phyloP scores from a whole-genome alignment of 1,139 yeast species.

The Yamadazyma taylorii region DNA sequence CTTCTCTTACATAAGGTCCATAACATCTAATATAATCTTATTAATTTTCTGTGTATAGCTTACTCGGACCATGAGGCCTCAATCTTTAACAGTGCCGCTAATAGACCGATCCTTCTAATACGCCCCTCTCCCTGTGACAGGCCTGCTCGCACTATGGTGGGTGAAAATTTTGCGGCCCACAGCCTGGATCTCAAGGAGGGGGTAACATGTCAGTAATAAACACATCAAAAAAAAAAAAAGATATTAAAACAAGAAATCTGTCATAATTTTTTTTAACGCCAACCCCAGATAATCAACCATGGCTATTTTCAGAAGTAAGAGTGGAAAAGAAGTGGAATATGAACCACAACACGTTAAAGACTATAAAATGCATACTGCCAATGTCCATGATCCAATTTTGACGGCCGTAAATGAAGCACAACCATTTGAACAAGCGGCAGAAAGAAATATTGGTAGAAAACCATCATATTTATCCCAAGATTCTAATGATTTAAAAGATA shows the following conservation, averaged over 20 bases:
- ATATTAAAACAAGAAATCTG: no score
- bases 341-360: conserved; percentile 25
- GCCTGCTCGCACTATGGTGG: neutral
- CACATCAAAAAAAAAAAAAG: no score
- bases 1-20: no score
- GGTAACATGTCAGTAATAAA: neutral
- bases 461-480: conserved; percentile 40
- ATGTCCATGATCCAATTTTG: conserved; percentile 84
- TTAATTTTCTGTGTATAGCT: no score
- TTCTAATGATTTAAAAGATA: conserved; percentile 61
- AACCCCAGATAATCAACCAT: conserved; percentile 14
- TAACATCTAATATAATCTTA: no score
- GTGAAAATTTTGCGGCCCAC: neutral
- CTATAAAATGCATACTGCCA: conserved; percentile 53
- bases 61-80: no score
- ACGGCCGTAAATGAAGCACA: conserved; percentile 93
- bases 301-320: conserved; percentile 45
- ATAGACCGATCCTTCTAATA: no score
- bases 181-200: conserved; percentile 1
- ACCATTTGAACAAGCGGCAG: conserved; percentile 84
- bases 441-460: conserved; percentile 31
- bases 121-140: no score
- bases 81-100: no score
- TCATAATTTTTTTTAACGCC: no score
- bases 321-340: conserved; percentile 40